A percentile compares a stretch with the other conserved stretches of the same genome.
phyloP scores from a whole-genome alignment of 805 yeast genomes.

The Pichia paraexigua region DNA sequence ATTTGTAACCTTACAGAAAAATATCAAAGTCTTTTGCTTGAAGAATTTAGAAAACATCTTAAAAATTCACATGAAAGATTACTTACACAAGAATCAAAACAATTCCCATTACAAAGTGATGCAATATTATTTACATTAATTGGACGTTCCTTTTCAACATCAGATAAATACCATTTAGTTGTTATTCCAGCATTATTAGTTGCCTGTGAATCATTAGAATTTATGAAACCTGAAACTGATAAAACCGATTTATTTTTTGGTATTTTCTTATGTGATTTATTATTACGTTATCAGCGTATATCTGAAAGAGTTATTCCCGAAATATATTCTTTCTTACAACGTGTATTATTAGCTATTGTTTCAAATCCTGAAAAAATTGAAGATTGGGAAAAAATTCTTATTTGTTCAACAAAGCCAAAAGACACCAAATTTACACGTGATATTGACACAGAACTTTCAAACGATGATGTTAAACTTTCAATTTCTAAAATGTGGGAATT shows the following conservation, averaged over 20 bases:
- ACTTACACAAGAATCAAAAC: constrained; percentile 13
- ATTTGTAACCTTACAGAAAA: constrained; percentile 56
- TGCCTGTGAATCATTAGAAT: constrained; percentile 62
- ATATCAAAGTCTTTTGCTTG: constrained; percentile 57
- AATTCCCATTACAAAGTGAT: constrained; percentile 42
- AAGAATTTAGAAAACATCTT: constrained; percentile 51
- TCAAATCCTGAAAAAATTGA: constrained; percentile 28
- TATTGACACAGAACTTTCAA: constrained; percentile 12
- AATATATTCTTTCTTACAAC: constrained; percentile 49
- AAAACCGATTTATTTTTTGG: constrained; percentile 45
- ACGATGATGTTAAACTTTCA: constrained; percentile 2
- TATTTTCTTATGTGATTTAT: constrained; percentile 53
- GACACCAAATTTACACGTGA: constrained; percentile 17
- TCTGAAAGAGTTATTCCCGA: constrained; percentile 85
- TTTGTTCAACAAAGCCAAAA: constrained; percentile 13
- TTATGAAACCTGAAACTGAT: constrained; percentile 21
- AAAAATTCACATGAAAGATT: constrained; percentile 48
- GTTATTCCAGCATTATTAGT: constrained; percentile 76
- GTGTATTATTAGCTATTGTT: constrained; percentile 37
- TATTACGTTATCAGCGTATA: constrained; percentile 66
- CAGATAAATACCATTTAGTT: constrained; percentile 90
- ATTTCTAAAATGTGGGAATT: constrained; percentile 6
- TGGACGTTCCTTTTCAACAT: constrained; percentile 81
- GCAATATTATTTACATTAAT: constrained; percentile 59
- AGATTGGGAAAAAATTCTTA: constrained; percentile 14